Evolutionary conservation across 768 basidiomycete species (phyloP).

Genomic region (Russula earlei): DNA sequence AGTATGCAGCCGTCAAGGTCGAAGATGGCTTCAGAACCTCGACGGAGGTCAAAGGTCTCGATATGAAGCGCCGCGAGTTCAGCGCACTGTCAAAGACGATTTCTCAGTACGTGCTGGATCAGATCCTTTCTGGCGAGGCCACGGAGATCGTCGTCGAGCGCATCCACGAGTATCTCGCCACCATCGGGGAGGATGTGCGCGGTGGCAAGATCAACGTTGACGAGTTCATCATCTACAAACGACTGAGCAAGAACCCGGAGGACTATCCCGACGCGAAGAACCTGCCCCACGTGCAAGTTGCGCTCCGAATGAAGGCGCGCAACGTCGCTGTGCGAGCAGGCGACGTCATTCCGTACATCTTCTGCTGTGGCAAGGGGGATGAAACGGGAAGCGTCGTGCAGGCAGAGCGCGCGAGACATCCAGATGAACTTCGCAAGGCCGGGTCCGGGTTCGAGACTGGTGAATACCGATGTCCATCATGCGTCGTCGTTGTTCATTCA

Average conservation of each 20-base stretch:
- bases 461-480: conserved; percentile 26
- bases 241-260: conserved; percentile 91
- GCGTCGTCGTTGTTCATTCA: conserved; percentile 3
- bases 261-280: conserved; percentile 94
- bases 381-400: conserved; percentile 65
- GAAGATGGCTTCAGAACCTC: conserved; percentile 71
- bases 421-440: conserved; percentile 77
- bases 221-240: conserved; percentile 94
- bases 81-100: conserved; percentile 85
- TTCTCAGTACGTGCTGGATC: conserved; percentile 88
- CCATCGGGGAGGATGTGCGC: conserved; percentile 69
- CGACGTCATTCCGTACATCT: conserved; percentile 94
- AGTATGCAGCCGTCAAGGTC: conserved; percentile 95
- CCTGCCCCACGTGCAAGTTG: conserved; percentile 96
- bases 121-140: conserved; percentile 83
- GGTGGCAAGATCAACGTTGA: conserved; percentile 75
- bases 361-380: conserved; percentile 72
- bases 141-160: conserved; percentile 84
- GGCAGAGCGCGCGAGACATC: conserved; percentile 87
- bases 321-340: conserved; percentile 75
- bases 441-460: conserved; percentile 65
- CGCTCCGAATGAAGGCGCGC: conserved; percentile 77
- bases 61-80: conserved; percentile 98
- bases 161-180: conserved; percentile 85
- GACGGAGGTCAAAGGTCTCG: conserved; percentile 91